Base-by-base conservation (phyloP, 1,284 basidiomycete genomes). In the Sphaerobolus stellatus region DNA sequence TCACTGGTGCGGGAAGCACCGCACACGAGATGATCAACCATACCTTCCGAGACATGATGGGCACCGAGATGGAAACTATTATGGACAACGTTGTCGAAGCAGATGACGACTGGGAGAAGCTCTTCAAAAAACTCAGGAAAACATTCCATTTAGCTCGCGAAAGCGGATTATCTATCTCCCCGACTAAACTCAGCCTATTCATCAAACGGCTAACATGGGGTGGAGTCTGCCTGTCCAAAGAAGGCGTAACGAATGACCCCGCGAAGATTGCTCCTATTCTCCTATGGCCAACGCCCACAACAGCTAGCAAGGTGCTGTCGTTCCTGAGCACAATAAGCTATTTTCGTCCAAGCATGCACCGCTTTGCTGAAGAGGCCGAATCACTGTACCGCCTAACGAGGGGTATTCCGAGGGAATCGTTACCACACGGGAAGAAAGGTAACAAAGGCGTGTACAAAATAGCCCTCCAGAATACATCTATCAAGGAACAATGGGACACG, bases 1-100 rank as follows among this genome's bases (percentile, higher is more conserved):
- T 59, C 1, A 61, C 58, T 1, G 64, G 64, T 0, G 56, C 62
- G 3, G 62, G 60, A n/a, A 55, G 53, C 2, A 58, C 60, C 2
- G 61, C 59, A 31, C 46, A 54, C 31, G 50, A 63, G 7, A 52
- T 58, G 22, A 44, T 61, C 0, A 43, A 57, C 1, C 27, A 47
- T 1, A 52, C 59, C 11, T 44, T 64, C 4, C 43, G 57, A 14
- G 57, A 59, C 7, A n/a, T 61, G 7, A 33, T 62, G 13, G 57
- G 59, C 6, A 25, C 48, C 13, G 52, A 54, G 5, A 27, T 57
- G 16, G 55, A 53, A 18, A 47, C 51, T 14, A 58, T 59, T 56
- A 59, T 62, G 57, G 60, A 62, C 47, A 52, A 62, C 30, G 53
- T 18, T 43, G 52, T 16, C 2, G 38, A 52, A 16, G 52, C 54